Percentiles rank a stretch among this genome's conserved stretches.
phyloP scores from a whole-genome alignment of 129 eudicot species.

The Glebionis coronaria region DNA sequence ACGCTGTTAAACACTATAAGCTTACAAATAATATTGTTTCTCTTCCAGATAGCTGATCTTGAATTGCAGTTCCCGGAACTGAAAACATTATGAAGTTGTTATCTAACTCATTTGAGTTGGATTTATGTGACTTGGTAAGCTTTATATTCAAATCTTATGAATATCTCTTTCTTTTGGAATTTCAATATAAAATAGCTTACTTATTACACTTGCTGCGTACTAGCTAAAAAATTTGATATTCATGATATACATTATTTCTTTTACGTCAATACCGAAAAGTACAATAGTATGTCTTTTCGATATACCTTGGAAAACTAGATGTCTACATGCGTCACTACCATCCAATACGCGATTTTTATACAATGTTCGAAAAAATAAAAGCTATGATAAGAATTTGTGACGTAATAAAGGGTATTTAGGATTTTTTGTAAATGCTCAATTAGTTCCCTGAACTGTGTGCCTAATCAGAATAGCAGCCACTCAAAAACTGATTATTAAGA shows the following conservation, averaged over 20 bases:
- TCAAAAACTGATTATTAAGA: no score
- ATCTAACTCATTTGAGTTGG: conserved; percentile 81
- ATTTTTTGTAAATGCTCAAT: background rate
- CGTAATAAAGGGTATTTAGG: background rate
- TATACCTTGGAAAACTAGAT: no score
- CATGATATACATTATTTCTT: background rate
- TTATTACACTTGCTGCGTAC: background rate
- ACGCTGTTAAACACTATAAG: no score
- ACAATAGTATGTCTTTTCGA: no score
- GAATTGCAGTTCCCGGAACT: conserved; percentile 63
- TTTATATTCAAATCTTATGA: background rate
- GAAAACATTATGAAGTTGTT: conserved; percentile 71
- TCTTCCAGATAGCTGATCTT: conserved; percentile 61
- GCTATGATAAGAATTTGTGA: no score
- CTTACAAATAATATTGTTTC: background rate
- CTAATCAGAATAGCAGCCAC: no score
- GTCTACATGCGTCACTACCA: no score
- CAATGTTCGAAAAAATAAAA: no score
- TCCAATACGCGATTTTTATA: no score
- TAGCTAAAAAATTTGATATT: background rate
- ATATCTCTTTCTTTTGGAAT: background rate
- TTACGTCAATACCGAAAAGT: background rate
- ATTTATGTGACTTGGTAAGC: conserved; percentile 92
- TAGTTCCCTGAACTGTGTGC: background rate
- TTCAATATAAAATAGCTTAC: background rate